Percentiles rank a stretch among this genome's conserved stretches.
These are phyloP conservation scores for Pleurotus pulmonarius DNA, from an alignment of 768 basidiomycete species.

Conservation along the genomic window DNA sequence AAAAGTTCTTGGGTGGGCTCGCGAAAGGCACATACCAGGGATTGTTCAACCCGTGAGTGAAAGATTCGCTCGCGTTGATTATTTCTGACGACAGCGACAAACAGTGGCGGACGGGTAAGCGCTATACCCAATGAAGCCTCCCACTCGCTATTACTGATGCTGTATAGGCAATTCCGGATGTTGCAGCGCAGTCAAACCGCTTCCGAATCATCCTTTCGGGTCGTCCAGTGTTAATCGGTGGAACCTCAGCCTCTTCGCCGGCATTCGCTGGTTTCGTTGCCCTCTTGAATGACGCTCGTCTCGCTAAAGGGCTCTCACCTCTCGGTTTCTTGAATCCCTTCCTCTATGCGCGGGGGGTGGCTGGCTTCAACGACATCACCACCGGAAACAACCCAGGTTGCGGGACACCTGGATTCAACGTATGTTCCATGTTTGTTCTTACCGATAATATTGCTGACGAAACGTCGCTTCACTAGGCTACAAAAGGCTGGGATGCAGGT, in stretches of 20 bases:
- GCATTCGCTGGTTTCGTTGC: slow-evolving; percentile 62
- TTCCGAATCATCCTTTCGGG: slow-evolving; percentile 49
- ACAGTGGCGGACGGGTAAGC: slow-evolving; percentile 53
- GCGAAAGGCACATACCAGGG: slow-evolving; percentile 49
- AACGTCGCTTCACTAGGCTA: slow-evolving; percentile 28
- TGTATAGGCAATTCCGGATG: slow-evolving; percentile 57
- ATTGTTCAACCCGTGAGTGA: slow-evolving; percentile 53
- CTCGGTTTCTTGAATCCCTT: slow-evolving; percentile 71
- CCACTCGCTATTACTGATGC: background rate
- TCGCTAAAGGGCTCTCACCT: slow-evolving; percentile 34
- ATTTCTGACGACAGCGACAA: background rate
- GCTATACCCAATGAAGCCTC: background rate
- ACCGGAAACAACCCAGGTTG: slow-evolving; percentile 55
- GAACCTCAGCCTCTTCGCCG: slow-evolving; percentile 66
- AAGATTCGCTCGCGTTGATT: slow-evolving; percentile 3
- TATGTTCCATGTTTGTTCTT: slow-evolving; percentile 24
- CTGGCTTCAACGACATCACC: slow-evolving; percentile 56
- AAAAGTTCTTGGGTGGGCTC: slow-evolving; percentile 39
- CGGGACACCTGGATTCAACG: slow-evolving; percentile 64
- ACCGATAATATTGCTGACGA: slow-evolving; percentile 1
- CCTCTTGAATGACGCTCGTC: slow-evolving; percentile 61
- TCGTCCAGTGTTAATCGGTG: slow-evolving; percentile 34
- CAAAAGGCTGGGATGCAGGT: slow-evolving; percentile 62
- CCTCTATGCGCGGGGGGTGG: slow-evolving; percentile 39
- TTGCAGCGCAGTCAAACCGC: slow-evolving; percentile 40